phyloP scores from a whole-genome alignment of 2,329 filamentous ascomycete species.

The Xylaria sp. region DNA sequence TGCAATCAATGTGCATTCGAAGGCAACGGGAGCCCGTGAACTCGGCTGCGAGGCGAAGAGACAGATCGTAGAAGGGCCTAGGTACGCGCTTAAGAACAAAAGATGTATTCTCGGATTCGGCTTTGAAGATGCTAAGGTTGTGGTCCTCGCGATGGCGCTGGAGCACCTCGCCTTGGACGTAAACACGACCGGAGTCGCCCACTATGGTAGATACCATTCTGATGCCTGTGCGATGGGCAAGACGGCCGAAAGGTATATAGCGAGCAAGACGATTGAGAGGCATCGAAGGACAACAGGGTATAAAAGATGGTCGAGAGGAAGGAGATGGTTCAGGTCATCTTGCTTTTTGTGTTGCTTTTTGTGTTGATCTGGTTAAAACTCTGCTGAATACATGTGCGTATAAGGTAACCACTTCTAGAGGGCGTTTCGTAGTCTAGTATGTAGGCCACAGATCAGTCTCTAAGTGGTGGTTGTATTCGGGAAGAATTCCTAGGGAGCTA shows the following conservation, averaged over 20 bases:
- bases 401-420: too few relatives aligned
- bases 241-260: conserved; percentile 12
- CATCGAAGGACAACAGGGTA: conserved; percentile 9
- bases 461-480: too few relatives aligned
- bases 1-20: conserved; percentile 53
- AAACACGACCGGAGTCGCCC: conserved; percentile 52
- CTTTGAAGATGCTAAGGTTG: conserved; percentile 49
- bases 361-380: too few relatives aligned
- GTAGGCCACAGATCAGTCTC: too few relatives aligned
- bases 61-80: conserved; percentile 49
- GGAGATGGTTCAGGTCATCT: conserved; percentile 8
- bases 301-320: conserved; percentile 5
- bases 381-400: too few relatives aligned
- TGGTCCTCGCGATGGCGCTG: conserved; percentile 42
- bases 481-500: too few relatives aligned
- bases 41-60: conserved; percentile 49
- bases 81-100: conserved; percentile 52
- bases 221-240: conserved; percentile 40
- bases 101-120: conserved; percentile 47
- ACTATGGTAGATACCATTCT: conserved; percentile 51
- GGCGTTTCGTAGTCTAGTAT: too few relatives aligned
- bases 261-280: neutral
- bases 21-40: conserved; percentile 49
- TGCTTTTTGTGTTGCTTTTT: too few relatives aligned
- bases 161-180: conserved; percentile 50